These are phyloP conservation scores for Erigeron canadensis DNA, from an alignment of 129 eudicot species.

Conservation along the genomic window DNA sequence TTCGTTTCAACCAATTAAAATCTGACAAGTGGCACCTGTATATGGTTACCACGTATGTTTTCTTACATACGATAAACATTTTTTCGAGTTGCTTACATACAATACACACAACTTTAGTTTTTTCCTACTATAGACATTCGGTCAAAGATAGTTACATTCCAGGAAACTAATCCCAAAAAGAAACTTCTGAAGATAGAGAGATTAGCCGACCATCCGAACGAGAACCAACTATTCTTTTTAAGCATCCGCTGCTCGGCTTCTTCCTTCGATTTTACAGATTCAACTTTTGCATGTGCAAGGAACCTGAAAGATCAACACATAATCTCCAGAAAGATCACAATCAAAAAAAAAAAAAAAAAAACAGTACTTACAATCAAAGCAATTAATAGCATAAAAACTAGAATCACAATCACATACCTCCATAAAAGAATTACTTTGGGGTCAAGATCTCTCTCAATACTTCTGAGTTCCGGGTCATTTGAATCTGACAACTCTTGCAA, in stretches of 20 bases:
- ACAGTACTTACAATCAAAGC: slow-evolving; percentile 14
- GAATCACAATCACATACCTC: slow-evolving; percentile 56
- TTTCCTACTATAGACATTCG: no score
- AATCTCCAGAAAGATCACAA: slow-evolving; percentile 23
- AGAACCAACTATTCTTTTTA: slow-evolving; percentile 80
- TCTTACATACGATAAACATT: no score
- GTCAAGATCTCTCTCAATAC: slow-evolving; percentile 90
- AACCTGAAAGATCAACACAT: slow-evolving; percentile 58
- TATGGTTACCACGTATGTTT: no score
- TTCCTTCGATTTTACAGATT: slow-evolving; percentile 90
- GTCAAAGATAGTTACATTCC: no score
- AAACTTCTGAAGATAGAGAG: slow-evolving; percentile 9
- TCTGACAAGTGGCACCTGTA: no score
- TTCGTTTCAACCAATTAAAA: no score
- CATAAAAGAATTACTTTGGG: slow-evolving; percentile 90
- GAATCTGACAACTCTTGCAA: slow-evolving; percentile 61
- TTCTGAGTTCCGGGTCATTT: slow-evolving; percentile 58
- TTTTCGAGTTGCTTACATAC: no score
- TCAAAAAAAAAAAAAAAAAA: slow-evolving; percentile 1
- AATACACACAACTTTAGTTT: no score
- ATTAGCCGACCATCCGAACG: slow-evolving; percentile 72
- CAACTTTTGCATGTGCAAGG: slow-evolving; percentile 97
- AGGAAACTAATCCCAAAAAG: no score
- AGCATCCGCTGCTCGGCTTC: slow-evolving; percentile 88
- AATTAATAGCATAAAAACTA: slow-evolving; percentile 13